Evolutionary conservation across 2,329 filamentous ascomycete species (phyloP), one percentile per base, ranked within the genome.

Genomic region (Fragosphaeria purpurea): DNA sequence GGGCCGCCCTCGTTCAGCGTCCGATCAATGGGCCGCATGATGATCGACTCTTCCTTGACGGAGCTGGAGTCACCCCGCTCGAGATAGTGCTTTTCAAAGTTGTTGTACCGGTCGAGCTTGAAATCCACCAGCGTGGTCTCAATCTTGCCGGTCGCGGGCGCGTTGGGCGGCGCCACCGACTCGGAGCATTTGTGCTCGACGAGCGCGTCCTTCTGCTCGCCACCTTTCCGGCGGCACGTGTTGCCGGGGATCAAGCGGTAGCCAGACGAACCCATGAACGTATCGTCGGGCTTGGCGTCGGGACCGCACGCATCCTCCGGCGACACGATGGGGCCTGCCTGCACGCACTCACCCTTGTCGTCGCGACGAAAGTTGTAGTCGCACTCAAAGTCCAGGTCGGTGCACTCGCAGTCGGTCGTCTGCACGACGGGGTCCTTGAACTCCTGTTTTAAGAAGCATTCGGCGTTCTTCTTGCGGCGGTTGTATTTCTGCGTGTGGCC

Each of bases 241-340:
- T 91, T 85, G 32, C 86, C 87, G 0, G 93, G 91, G 53, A 98
- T 97, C 58, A 91, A 76, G 53, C 91, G 83, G 79, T 88, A 98
- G 32, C 93, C 93, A 34, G 90, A 95, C 4, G 85, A 86, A 10
- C 88, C 93, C 67, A 77, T 82, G 68, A 89, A 98, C 2, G 73
- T 88, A 52, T 85, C 84, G 7, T 83, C 78, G 4, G 77, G 72
- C 41, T 81, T 76, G 38, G 70, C 71, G 3, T 71, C 65, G 61
- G 85, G 80, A 11, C 48, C 52, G 67, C 93, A 98, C 33, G 79
- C 76, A 7, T 80, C 87, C 44, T 86, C 76, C 0, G 90, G 89
- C 2, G 81, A 71, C 3, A 73, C 64, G 42, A 95, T 65, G 4
- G 77, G 71, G 0, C 79, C 82, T 32, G 74, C 77, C 7, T 78